A percentile compares a stretch with the other conserved stretches of the same genome.
Conservation (phyloP, 2,329 filamentous ascomycete genomes). For the Atkinsonella texensis region DNA sequence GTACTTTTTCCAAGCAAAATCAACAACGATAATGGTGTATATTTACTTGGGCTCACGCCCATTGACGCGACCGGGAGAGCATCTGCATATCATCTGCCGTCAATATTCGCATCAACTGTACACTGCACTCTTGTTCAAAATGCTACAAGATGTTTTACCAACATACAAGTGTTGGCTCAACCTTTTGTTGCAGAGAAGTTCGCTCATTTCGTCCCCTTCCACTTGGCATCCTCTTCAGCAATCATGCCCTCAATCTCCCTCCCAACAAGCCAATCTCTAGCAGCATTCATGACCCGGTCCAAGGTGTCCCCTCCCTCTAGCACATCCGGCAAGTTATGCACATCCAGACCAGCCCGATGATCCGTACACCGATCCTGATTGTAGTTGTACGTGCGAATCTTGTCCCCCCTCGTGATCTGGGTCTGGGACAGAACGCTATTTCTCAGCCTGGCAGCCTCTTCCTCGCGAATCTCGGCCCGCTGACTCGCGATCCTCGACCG, state of each 20-base stretch:
- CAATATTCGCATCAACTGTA: background rate
- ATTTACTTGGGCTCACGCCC: background rate
- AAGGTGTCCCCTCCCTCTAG: constrained; percentile 60
- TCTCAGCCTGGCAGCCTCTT: constrained; percentile 60
- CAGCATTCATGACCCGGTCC: constrained; percentile 66
- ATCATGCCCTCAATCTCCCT: constrained; percentile 63
- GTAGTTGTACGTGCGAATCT: constrained; percentile 86
- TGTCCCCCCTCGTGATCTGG: constrained; percentile 81
- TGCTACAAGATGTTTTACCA: background rate
- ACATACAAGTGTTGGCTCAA: background rate
- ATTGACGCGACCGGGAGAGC: background rate
- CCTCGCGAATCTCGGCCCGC: constrained; percentile 71
- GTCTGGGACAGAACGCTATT: constrained; percentile 69
- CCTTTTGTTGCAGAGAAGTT: background rate
- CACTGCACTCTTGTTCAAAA: background rate
- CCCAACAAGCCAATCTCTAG: constrained; percentile 62
- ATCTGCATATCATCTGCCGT: background rate
- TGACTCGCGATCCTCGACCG: constrained; percentile 71
- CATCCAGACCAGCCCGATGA: constrained; percentile 68
- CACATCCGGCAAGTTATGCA: constrained; percentile 72
- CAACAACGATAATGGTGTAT: background rate
- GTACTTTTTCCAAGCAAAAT: background rate
- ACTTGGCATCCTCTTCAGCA: constrained; percentile 40
- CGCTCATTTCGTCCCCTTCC: background rate
- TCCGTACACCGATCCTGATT: constrained; percentile 71